These are phyloP conservation scores for Suillus americanus DNA, from an alignment of 768 basidiomycete species.

Conservation along the genomic window DNA sequence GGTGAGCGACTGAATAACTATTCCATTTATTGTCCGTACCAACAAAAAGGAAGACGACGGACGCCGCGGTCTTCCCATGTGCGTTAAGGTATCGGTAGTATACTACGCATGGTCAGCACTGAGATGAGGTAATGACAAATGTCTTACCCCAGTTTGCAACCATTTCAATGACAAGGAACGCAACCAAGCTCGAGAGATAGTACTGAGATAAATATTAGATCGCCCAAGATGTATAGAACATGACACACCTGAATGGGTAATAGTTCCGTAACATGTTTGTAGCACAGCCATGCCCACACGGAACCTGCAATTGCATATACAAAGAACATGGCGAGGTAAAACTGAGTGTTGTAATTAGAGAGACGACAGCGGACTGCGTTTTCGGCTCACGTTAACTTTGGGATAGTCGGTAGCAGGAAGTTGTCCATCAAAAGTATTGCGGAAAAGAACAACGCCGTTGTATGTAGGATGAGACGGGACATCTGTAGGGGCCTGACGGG, in stretches of 20 bases:
- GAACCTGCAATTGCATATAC: conserved; percentile 69
- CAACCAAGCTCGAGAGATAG: conserved; percentile 88
- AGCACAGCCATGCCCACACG: conserved; percentile 85
- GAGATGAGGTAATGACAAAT: conserved; percentile 4
- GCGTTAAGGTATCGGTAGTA: conserved; percentile 96
- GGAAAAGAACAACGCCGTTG: conserved; percentile 78
- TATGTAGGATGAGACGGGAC: conserved; percentile 74
- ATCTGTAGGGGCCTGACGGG: conserved; percentile 45
- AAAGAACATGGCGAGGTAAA: conserved; percentile 83
- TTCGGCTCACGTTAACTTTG: conserved; percentile 80
- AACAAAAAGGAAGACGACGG: conserved; percentile 90
- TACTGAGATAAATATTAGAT: conserved; percentile 46
- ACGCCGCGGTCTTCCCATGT: conserved; percentile 69
- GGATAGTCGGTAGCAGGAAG: conserved; percentile 94
- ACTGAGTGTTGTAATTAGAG: conserved; percentile 44
- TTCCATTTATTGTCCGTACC: conserved; percentile 46
- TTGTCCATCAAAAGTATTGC: conserved; percentile 84
- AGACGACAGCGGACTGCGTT: background rate
- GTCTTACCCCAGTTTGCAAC: conserved; percentile 82
- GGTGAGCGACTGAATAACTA: conserved; percentile 4
- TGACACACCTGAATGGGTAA: conserved; percentile 78
- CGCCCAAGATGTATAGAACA: background rate
- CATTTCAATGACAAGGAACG: conserved; percentile 91
- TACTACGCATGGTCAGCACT: conserved; percentile 38
- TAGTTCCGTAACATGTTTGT: conserved; percentile 75